These are phyloP conservation scores for Colletotrichum karsti DNA, from an alignment of 2,329 filamentous ascomycete species.

Conservation along the genomic window DNA sequence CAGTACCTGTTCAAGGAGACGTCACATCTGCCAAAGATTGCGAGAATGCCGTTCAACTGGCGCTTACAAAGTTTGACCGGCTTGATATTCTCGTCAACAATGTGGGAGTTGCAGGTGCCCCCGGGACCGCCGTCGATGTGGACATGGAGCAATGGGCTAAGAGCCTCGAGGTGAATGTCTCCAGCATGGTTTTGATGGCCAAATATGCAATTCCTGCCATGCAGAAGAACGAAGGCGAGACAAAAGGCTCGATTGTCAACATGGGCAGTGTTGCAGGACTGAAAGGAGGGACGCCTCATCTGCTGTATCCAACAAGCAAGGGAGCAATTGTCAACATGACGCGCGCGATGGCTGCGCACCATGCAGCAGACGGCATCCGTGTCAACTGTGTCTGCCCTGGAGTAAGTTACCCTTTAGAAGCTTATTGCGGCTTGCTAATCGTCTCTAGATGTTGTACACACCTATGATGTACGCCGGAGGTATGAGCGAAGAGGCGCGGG, in stretches of 20 bases:
- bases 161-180: constrained; percentile 54
- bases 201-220: constrained; percentile 29
- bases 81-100: constrained; percentile 73
- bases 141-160: constrained; percentile 66
- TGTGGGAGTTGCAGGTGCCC: constrained; percentile 67
- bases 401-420: constrained; percentile 37
- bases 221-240: constrained; percentile 54
- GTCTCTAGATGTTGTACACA: constrained; percentile 51
- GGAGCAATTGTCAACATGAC: constrained; percentile 55
- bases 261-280: constrained; percentile 69
- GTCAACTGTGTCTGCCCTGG: constrained; percentile 53
- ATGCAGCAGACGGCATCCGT: constrained; percentile 38
- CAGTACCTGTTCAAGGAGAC: constrained; percentile 56
- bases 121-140: constrained; percentile 67
- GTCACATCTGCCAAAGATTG: constrained; percentile 65
- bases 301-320: constrained; percentile 51
- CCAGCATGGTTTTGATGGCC: constrained; percentile 30
- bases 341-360: constrained; percentile 53
- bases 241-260: constrained; percentile 65
- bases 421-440: not conserved
- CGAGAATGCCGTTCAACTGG: constrained; percentile 45
- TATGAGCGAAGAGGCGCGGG: constrained; percentile 48
- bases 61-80: constrained; percentile 59
- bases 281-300: constrained; percentile 47
- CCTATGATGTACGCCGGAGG: constrained; percentile 53